Base-by-base conservation (phyloP, 2,329 filamentous ascomycete genomes). In the Pseudogymnoascus sp. region DNA sequence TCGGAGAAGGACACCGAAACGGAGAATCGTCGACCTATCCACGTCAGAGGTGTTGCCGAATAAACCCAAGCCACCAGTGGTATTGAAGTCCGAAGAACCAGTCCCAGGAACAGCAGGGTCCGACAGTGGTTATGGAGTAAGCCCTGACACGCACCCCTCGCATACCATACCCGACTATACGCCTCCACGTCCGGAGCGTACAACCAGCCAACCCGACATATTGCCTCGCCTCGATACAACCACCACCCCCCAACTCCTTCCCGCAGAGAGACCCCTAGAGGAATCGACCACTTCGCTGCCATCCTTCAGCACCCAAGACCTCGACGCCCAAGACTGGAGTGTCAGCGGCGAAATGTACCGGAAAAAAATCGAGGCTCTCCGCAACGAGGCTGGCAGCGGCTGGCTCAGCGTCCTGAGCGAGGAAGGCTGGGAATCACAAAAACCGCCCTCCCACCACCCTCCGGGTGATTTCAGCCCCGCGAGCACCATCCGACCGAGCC, bases 321-420 rank as follows among this genome's bases (percentile, higher is more conserved):
- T 66, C 65, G 72, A 72, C 65, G 67, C 77, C 3, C 77, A 80
- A 53, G 82, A 88, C 64, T 90, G 87, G 83, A 85, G 86, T 65
- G 77, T 84, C 46, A 84, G 85, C 64, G 88, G 89, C 62, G 90
- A 95, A 70, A 79, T 90, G 6, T 97, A 96, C 75, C 86, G 89
- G 63, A 90, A 90, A 73, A 95, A 95, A 75, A 88, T 97, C 62
- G 92, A 96, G 75, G 87, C 89, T 2, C 78, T 97, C 62, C 88
- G 92, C 65, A 88, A 88, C 71, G 91, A 93, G 71, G 88, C 96
- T 67, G 93, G 93, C 34, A 91, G 87, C 69, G 89, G 87, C 38
- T 99, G 96, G 83, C 82, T 99, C 40, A 93, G 87, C 66, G 91
- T 90, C 12, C 79, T 97, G 60, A 89, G 89, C 65, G 93, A 96